Percentiles rank a stretch among this genome's conserved stretches.
phyloP scores from a whole-genome alignment of 495 filamentous ascomycete species.

The Penicillium silybi region DNA sequence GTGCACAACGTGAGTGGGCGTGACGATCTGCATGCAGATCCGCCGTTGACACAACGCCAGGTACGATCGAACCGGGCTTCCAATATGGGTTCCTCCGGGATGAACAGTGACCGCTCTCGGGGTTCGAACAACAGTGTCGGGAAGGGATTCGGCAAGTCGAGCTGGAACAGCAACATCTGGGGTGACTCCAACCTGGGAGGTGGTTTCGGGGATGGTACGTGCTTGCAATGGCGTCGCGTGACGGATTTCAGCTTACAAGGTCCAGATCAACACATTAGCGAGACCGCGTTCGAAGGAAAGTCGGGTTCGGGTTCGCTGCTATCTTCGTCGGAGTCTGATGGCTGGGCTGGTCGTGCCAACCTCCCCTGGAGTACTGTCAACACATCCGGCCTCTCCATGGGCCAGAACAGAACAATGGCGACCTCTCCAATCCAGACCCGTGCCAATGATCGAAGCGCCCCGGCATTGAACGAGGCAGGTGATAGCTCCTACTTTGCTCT shows the following conservation, averaged over 20 bases:
- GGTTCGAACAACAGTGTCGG: constrained; percentile 34
- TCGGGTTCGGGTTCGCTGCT: constrained; percentile 64
- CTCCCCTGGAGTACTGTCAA: constrained; percentile 55
- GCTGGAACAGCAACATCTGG: constrained; percentile 62
- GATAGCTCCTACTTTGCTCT: constrained; percentile 43
- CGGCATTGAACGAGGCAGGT: constrained; percentile 36
- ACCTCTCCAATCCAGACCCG: constrained; percentile 50
- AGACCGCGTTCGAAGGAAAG: constrained; percentile 44
- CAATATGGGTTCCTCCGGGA: constrained; percentile 40
- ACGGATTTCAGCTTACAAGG: constrained; percentile 4
- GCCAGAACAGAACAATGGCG: constrained; percentile 38
- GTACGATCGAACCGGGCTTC: constrained; percentile 34
- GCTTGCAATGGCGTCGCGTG: background rate
- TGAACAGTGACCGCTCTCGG: constrained; percentile 38
- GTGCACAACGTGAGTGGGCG: constrained; percentile 37
- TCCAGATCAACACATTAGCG: constrained; percentile 30
- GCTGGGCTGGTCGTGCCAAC: constrained; percentile 44
- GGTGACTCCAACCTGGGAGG: constrained; percentile 48
- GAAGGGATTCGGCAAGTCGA: constrained; percentile 44
- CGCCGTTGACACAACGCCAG: constrained; percentile 15
- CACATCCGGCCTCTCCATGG: constrained; percentile 41
- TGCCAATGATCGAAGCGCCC: constrained; percentile 36
- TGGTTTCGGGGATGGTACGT: constrained; percentile 44
- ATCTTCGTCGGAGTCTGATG: constrained; percentile 61
- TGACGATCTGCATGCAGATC: background rate